Evolutionary conservation across 371 early-diverging fungal species (phyloP).

Genomic region (Mortierella sp.): DNA sequence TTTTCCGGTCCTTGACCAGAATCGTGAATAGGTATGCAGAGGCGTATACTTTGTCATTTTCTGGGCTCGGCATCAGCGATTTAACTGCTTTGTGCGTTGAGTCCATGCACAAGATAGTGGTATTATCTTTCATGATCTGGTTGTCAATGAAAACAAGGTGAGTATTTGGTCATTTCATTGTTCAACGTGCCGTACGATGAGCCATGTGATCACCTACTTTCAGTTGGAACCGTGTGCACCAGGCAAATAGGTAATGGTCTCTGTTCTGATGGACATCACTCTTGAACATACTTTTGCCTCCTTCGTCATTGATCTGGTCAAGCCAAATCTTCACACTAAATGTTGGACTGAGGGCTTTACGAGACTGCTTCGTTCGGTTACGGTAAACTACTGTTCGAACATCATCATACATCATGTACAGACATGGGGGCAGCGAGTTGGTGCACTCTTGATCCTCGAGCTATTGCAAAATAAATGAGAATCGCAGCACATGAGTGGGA

Average conservation of each 20-base stretch:
- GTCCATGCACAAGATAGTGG: conserved; percentile 16
- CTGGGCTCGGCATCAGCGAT: conserved; percentile 7
- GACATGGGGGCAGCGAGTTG: neutral
- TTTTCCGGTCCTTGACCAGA: conserved; percentile 15
- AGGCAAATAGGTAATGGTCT: neutral
- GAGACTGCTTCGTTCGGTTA: conserved; percentile 3
- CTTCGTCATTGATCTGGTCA: conserved; percentile 1
- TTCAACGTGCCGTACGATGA: too few relatives aligned
- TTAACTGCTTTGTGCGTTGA: conserved; percentile 23
- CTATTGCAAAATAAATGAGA: neutral
- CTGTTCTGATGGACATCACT: neutral
- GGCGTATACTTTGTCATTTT: neutral
- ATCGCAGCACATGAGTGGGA: neutral
- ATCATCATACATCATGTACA: conserved; percentile 6
- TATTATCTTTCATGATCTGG: conserved; percentile 13
- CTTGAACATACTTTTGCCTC: conserved; percentile 16
- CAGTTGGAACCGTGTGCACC: too few relatives aligned
- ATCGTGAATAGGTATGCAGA: conserved; percentile 18
- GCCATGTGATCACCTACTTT: too few relatives aligned
- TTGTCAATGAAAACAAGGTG: too few relatives aligned
- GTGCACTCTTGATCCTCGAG: too few relatives aligned
- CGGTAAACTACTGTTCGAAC: conserved; percentile 2
- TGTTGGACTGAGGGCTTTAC: conserved; percentile 3
- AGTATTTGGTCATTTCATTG: too few relatives aligned
- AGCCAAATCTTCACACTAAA: conserved; percentile 8